Conservation (phyloP, 2,329 filamentous ascomycete genomes). For the Diaporthe sp. region DNA sequence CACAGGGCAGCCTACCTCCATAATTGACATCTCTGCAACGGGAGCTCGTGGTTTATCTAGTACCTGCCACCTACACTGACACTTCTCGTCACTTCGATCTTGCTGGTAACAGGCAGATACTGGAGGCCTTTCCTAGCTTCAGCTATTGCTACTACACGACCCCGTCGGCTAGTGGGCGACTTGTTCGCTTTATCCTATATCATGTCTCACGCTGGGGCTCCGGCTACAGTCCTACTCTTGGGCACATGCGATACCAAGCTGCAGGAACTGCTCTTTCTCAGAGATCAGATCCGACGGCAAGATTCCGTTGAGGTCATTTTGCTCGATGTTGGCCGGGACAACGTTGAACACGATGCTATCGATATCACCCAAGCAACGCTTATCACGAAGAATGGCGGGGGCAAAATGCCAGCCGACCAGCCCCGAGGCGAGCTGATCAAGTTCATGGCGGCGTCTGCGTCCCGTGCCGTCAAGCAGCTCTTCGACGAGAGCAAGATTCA, state of each 20-base stretch:
- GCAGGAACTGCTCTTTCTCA: slow-evolving; percentile 69
- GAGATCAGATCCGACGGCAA: slow-evolving; percentile 57
- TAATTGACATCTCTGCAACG: not conserved
- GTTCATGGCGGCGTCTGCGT: slow-evolving; percentile 65
- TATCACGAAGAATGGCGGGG: slow-evolving; percentile 51
- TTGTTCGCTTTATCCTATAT: not conserved
- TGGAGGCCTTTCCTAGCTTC: not conserved
- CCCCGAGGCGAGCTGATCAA: slow-evolving; percentile 70
- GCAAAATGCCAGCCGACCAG: slow-evolving; percentile 54
- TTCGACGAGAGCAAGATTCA: slow-evolving; percentile 59
- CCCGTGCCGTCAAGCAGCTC: slow-evolving; percentile 56
- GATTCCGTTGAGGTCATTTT: slow-evolving; percentile 45
- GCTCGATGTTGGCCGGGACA: slow-evolving; percentile 63
- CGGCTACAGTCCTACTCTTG: slow-evolving; percentile 64
- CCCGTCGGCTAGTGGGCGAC: not conserved
- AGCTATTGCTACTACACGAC: not conserved
- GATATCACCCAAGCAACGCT: slow-evolving; percentile 60
- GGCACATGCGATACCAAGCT: slow-evolving; percentile 78
- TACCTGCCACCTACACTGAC: not conserved
- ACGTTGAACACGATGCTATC: slow-evolving; percentile 60
- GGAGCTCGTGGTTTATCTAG: not conserved
- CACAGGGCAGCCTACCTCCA: not conserved
- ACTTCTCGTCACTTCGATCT: not conserved
- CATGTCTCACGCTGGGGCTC: slow-evolving; percentile 41
- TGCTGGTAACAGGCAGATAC: not conserved